Evolutionary conservation across 192 early-diverging fungal genomes (phyloP).

Genomic region (Backusella westeae): DNA sequence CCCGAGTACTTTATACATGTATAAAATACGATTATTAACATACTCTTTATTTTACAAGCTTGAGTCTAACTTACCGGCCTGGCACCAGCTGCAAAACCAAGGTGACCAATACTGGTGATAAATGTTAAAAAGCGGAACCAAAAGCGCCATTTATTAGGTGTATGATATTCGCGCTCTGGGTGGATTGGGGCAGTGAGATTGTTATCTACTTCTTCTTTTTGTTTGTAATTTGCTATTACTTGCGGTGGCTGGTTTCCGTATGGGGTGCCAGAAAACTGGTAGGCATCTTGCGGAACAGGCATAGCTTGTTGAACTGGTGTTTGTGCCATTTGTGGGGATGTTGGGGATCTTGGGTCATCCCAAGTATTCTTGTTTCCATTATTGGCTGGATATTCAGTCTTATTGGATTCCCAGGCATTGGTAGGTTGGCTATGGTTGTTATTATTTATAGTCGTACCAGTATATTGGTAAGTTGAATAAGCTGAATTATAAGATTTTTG

Average conservation of each 20-base stretch:
- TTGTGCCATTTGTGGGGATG: too few species aligned
- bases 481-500: not conserved
- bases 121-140: constrained; percentile 29
- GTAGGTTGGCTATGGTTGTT: not conserved
- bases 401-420: constrained; percentile 16
- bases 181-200: not conserved
- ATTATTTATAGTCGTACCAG: constrained; percentile 15
- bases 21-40: not conserved
- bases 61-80: constrained; percentile 22
- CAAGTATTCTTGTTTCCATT: not conserved
- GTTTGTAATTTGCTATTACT: not conserved
- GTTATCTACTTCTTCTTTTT: not conserved
- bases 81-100: constrained; percentile 41
- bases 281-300: constrained; percentile 13
- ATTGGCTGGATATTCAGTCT: not conserved
- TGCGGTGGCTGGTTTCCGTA: constrained; percentile 19
- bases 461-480: not conserved
- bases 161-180: not conserved
- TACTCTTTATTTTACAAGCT: not conserved
- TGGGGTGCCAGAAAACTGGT: constrained; percentile 32
- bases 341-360: not conserved
- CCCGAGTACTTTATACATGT: constrained; percentile 18
- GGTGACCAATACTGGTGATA: constrained; percentile 24
- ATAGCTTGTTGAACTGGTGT: not conserved
- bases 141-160: constrained; percentile 18